phyloP scores from a whole-genome alignment of 2,329 filamentous ascomycete species.

The Aspergillus sp. region DNA sequence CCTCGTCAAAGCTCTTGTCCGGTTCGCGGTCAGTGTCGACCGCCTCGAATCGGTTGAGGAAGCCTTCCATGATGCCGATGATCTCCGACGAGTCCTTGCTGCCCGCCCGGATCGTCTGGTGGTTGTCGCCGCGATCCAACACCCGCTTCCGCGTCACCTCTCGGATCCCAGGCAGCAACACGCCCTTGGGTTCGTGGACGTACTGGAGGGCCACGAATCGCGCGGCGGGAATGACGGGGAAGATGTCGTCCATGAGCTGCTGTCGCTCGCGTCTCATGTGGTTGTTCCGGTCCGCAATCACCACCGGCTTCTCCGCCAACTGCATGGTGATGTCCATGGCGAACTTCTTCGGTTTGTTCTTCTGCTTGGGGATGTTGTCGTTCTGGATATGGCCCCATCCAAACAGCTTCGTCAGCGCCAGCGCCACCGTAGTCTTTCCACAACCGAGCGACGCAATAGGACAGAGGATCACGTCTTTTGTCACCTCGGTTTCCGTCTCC shows the following conservation, averaged over 20 bases:
- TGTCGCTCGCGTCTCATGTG: constrained; percentile 82
- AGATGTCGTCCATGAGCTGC: constrained; percentile 80
- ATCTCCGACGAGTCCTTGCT: constrained; percentile 72
- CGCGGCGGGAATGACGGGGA: constrained; percentile 59
- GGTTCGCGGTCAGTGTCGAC: constrained; percentile 66
- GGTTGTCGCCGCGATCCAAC: constrained; percentile 84
- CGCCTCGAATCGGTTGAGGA: constrained; percentile 81
- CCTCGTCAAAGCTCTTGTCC: constrained; percentile 76
- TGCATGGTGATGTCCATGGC: constrained; percentile 66
- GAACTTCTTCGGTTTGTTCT: constrained; percentile 73
- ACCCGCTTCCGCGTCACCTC: constrained; percentile 76
- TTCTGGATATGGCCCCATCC: constrained; percentile 94
- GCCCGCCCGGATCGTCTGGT: constrained; percentile 92
- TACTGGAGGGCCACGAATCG: constrained; percentile 86
- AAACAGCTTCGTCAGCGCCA: constrained; percentile 80
- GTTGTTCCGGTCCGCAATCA: constrained; percentile 93
- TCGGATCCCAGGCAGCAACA: constrained; percentile 69
- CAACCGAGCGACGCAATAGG: constrained; percentile 93
- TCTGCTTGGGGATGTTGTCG: constrained; percentile 84
- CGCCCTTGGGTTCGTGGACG: constrained; percentile 65
- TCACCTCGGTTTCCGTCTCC: constrained; percentile 56
- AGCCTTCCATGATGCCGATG: constrained; percentile 90
- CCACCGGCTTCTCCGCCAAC: constrained; percentile 65
- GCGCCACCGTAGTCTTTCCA: constrained; percentile 89
- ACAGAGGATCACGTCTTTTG: constrained; percentile 73